Conservation (phyloP, 2,329 filamentous ascomycete genomes). For the Delphinella strobiligena region DNA sequence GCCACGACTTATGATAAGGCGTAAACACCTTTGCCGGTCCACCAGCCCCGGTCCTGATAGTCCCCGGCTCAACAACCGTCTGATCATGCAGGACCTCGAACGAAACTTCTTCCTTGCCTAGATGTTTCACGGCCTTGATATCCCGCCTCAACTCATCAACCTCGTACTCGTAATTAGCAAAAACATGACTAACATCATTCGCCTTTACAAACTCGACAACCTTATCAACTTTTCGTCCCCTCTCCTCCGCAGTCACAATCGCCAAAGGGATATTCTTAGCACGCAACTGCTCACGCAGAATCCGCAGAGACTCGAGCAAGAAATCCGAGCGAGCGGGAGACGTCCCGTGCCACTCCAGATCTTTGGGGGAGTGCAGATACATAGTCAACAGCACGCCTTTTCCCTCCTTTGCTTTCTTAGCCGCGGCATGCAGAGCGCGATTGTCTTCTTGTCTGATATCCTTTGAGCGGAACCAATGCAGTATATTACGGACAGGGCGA, state of each 20-base stretch:
- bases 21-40: conserved; percentile 41
- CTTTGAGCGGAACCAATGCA: conserved; percentile 42
- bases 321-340: conserved; percentile 37
- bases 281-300: conserved; percentile 35
- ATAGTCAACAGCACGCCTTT: conserved; percentile 32
- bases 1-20: conserved; percentile 37
- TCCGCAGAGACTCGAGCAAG: conserved; percentile 30
- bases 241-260: conserved; percentile 30
- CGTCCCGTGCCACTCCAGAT: conserved; percentile 40
- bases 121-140: conserved; percentile 28
- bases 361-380: conserved; percentile 35
- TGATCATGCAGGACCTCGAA: conserved; percentile 38
- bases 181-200: conserved; percentile 34
- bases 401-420: conserved; percentile 32
- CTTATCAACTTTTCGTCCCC: conserved; percentile 29
- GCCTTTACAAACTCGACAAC: conserved; percentile 32
- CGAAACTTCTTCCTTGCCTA: conserved; percentile 23
- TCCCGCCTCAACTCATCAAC: conserved; percentile 34
- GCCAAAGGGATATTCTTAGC: conserved; percentile 38
- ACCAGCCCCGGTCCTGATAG: conserved; percentile 28
- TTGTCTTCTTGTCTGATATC: conserved; percentile 40
- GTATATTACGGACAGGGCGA: conserved; percentile 28
- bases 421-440: conserved; percentile 33
- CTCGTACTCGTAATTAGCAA: conserved; percentile 36
- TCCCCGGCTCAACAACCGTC: conserved; percentile 35